These are phyloP conservation scores for Conringia planisiliqua DNA, from an alignment of 345 rosid genomes.

Conservation along the genomic window DNA sequence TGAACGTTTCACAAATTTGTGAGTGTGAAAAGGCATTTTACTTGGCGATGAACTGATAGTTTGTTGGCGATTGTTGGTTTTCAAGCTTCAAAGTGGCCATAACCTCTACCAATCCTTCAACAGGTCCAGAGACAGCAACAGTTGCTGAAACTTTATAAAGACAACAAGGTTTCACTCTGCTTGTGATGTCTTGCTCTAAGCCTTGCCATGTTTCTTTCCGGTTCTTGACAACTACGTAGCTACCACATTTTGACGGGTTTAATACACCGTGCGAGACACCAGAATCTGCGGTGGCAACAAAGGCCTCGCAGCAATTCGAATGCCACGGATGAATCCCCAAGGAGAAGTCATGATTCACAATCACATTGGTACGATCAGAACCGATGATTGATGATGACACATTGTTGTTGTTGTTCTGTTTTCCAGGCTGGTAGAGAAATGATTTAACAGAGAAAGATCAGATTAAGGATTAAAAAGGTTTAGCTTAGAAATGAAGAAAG, in stretches of 20 bases:
- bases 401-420: slow-evolving; percentile 38
- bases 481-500: slow-evolving; percentile 15
- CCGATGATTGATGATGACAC: slow-evolving; percentile 34
- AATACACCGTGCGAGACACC: slow-evolving; percentile 44
- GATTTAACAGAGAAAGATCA: neutral
- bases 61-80: slow-evolving; percentile 43
- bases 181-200: slow-evolving; percentile 84
- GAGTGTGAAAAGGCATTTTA: slow-evolving; percentile 24
- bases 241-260: slow-evolving; percentile 34
- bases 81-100: slow-evolving; percentile 77
- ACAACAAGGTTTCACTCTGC: slow-evolving; percentile 48
- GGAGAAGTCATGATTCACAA: slow-evolving; percentile 73
- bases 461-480: neutral
- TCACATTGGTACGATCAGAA: slow-evolving; percentile 57
- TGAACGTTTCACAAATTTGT: slow-evolving; percentile 36
- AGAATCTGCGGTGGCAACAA: slow-evolving; percentile 47
- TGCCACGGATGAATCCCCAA: slow-evolving; percentile 71
- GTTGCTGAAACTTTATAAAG: slow-evolving; percentile 60
- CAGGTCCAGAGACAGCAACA: slow-evolving; percentile 62
- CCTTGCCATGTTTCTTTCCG: slow-evolving; percentile 92
- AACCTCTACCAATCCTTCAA: slow-evolving; percentile 62
- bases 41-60: slow-evolving; percentile 70
- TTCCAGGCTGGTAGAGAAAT: neutral
- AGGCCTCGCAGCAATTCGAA: slow-evolving; percentile 71
- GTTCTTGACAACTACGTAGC: slow-evolving; percentile 55